These are phyloP conservation scores for Claviceps sp. DNA, from an alignment of 2,329 filamentous ascomycete genomes.

Conservation along the genomic window DNA sequence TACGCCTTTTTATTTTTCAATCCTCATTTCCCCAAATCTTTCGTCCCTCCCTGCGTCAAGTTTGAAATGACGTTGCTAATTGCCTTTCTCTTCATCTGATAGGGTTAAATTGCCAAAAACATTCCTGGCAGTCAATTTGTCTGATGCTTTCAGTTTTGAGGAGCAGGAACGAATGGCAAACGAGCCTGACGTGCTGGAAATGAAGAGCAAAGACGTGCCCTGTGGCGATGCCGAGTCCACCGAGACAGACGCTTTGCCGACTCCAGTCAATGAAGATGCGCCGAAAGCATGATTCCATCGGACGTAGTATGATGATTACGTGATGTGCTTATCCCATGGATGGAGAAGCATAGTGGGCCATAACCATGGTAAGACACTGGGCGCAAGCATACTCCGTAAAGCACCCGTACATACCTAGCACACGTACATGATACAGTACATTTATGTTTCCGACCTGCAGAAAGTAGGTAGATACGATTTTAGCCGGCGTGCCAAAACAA, in stretches of 20 bases:
- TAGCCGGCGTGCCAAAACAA: not conserved
- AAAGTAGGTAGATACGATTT: not conserved
- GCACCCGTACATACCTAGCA: no score
- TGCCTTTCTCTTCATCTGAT: not conserved
- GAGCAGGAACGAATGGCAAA: slow-evolving; percentile 37
- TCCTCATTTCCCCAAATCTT: not conserved
- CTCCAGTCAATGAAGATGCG: not conserved
- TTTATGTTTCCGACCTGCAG: not conserved
- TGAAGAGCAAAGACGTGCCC: slow-evolving; percentile 25
- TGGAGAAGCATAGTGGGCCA: not conserved
- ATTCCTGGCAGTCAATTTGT: slow-evolving; percentile 51
- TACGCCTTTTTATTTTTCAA: slow-evolving; percentile 21
- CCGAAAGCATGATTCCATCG: not conserved
- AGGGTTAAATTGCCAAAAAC: slow-evolving; percentile 55
- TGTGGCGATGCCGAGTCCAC: slow-evolving; percentile 3
- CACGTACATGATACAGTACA: not conserved
- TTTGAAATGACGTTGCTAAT: not conserved
- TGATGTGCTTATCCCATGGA: not conserved
- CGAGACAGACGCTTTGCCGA: not conserved
- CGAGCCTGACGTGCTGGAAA: slow-evolving; percentile 35
- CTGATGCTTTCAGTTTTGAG: slow-evolving; percentile 48
- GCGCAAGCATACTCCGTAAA: no score
- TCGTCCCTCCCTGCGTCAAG: not conserved
- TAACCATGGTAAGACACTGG: not conserved
- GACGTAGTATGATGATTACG: not conserved